A percentile compares a stretch with the other conserved stretches of the same genome.
phyloP scores from a whole-genome alignment of 176 grass and related monocot species.

The Alopecurus myosuroides region DNA sequence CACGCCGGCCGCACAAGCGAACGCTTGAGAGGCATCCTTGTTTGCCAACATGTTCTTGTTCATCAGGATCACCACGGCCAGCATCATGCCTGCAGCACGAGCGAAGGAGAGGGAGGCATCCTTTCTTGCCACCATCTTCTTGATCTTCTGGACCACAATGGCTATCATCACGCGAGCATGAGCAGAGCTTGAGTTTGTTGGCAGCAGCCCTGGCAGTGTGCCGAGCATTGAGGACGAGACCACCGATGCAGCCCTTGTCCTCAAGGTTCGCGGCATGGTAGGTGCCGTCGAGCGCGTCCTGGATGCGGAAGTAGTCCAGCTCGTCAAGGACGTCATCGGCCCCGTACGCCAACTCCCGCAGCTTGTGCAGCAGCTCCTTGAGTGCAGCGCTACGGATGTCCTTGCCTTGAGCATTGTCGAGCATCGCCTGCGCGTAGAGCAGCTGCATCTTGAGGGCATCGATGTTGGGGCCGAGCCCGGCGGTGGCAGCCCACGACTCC shows the following conservation, averaged over 20 bases:
- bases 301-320: neutral
- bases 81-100: no score
- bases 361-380: neutral
- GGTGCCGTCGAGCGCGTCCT: neutral
- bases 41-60: neutral
- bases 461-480: neutral
- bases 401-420: neutral
- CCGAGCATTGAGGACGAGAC: neutral
- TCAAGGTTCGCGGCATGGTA: neutral
- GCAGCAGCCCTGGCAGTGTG: no score
- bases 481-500: neutral
- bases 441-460: neutral
- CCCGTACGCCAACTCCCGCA: neutral
- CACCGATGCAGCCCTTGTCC: neutral
- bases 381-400: neutral
- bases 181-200: neutral
- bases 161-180: neutral
- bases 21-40: neutral
- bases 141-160: neutral
- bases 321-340: neutral
- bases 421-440: neutral
- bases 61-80: neutral
- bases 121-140: no score
- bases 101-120: no score
- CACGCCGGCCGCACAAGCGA: fast-evolving